These are phyloP conservation scores for Trichoderma lentiforme DNA, from an alignment of 2,329 filamentous ascomycete genomes.

Conservation along the genomic window DNA sequence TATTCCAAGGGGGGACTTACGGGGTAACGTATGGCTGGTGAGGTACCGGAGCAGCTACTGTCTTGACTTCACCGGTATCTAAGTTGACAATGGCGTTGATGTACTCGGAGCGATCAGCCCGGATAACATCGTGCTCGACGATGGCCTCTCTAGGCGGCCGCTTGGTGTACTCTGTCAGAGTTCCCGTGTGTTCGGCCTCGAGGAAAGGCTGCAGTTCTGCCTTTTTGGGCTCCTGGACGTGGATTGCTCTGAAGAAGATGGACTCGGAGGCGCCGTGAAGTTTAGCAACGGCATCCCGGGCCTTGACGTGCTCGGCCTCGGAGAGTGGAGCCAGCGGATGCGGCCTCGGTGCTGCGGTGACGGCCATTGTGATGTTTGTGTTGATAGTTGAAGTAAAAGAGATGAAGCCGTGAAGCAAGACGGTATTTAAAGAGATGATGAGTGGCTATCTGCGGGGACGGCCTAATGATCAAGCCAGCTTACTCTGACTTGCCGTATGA, in stretches of 20 bases:
- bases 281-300: conserved; percentile 44
- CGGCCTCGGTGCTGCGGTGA: conserved; percentile 14
- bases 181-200: conserved; percentile 57
- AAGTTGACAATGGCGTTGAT: conserved; percentile 41
- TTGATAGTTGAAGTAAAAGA: neutral
- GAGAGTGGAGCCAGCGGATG: conserved; percentile 50
- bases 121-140: conserved; percentile 44
- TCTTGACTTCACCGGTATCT: conserved; percentile 29
- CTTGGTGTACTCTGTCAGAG: conserved; percentile 39
- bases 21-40: conserved; percentile 38
- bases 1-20: conserved; percentile 20
- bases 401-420: neutral
- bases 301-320: conserved; percentile 46
- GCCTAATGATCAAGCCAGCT: neutral
- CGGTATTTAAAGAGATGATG: neutral
- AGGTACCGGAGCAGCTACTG: conserved; percentile 25
- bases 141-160: conserved; percentile 45
- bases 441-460: neutral
- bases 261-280: conserved; percentile 23
- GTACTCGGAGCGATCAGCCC: conserved; percentile 31
- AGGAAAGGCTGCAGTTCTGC: conserved; percentile 56
- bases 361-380: conserved; percentile 1
- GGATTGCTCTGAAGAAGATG: conserved; percentile 56
- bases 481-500: neutral
- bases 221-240: conserved; percentile 61